These are phyloP conservation scores for Ogataea parapolymorpha DNA, from an alignment of 805 yeast genomes.

Conservation along the genomic window DNA sequence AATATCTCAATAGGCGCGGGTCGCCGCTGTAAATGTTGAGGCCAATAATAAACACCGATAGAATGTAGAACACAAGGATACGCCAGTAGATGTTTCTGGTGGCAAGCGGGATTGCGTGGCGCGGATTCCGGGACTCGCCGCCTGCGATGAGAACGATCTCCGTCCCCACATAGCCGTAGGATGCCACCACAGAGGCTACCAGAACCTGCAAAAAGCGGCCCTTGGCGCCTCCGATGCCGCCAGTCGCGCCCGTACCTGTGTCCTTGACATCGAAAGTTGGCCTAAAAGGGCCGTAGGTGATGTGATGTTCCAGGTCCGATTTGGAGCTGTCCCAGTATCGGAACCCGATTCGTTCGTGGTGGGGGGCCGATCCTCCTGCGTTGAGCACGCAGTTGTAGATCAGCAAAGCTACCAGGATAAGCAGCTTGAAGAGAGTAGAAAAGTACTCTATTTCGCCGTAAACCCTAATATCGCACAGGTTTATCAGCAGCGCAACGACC, in stretches of 20 bases:
- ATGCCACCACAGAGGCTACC: conserved; percentile 59
- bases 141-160: conserved; percentile 83
- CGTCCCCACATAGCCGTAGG: conserved; percentile 78
- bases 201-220: conserved; percentile 62
- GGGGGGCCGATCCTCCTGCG: conserved; percentile 50
- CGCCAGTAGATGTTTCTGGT: conserved; percentile 73
- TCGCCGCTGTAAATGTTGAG: conserved; percentile 75
- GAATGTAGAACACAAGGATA: conserved; percentile 58
- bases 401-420: conserved; percentile 51
- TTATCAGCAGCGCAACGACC: conserved; percentile 42
- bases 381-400: conserved; percentile 65
- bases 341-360: conserved; percentile 54
- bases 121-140: conserved; percentile 80
- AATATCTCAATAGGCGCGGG: conserved; percentile 62
- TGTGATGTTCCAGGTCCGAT: conserved; percentile 43
- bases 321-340: conserved; percentile 60
- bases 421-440: conserved; percentile 55
- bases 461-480: conserved; percentile 64
- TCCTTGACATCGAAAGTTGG: conserved; percentile 70
- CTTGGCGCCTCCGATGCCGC: conserved; percentile 57
- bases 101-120: conserved; percentile 73
- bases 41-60: conserved; percentile 67
- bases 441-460: conserved; percentile 74
- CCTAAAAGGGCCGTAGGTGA: conserved; percentile 69
- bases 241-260: conserved; percentile 47